A percentile compares a stretch with the other conserved stretches of the same genome.
Evolutionary conservation across 768 basidiomycete genomes (phyloP).

Genomic region (Boletus rubroflammeus): DNA sequence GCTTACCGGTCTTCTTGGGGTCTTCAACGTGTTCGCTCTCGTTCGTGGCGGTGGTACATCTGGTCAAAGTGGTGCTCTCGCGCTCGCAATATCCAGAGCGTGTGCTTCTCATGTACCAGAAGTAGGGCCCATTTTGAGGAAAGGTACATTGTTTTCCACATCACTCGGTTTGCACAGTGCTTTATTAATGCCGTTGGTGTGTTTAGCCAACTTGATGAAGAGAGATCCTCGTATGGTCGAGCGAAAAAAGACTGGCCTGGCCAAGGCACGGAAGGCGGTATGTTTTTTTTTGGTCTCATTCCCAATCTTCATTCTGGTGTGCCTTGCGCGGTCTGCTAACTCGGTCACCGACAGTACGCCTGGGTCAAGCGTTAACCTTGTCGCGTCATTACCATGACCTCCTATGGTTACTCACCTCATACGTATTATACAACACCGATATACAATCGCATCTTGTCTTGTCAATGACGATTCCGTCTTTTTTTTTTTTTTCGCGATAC

Average conservation of each 20-base stretch:
- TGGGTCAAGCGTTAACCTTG: constrained; percentile 92
- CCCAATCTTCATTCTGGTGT: neutral
- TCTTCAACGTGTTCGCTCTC: constrained; percentile 74
- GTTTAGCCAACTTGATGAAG: constrained; percentile 73
- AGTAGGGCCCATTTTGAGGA: constrained; percentile 59
- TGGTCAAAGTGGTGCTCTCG: constrained; percentile 87
- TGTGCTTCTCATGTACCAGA: constrained; percentile 69
- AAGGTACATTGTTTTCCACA: constrained; percentile 44
- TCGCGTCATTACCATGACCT: neutral
- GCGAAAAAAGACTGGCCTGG: constrained; percentile 91
- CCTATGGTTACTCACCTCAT: neutral
- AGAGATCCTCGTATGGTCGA: constrained; percentile 98
- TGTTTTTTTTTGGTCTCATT: constrained; percentile 30
- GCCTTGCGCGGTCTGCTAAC: constrained; percentile 3
- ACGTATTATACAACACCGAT: neutral
- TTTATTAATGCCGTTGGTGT: constrained; percentile 2
- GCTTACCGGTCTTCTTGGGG: constrained; percentile 78
- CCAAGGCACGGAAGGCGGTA: constrained; percentile 91
- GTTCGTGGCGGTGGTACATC: constrained; percentile 86
- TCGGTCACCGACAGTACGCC: constrained; percentile 53
- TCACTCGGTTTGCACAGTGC: neutral
- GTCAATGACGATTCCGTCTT: neutral
- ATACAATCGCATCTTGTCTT: neutral
- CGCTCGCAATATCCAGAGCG: constrained; percentile 72
- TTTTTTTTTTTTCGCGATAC: no score